Evolutionary conservation across 305 asterid genomes (phyloP).

Genomic region (Caryopteris hybrid): DNA sequence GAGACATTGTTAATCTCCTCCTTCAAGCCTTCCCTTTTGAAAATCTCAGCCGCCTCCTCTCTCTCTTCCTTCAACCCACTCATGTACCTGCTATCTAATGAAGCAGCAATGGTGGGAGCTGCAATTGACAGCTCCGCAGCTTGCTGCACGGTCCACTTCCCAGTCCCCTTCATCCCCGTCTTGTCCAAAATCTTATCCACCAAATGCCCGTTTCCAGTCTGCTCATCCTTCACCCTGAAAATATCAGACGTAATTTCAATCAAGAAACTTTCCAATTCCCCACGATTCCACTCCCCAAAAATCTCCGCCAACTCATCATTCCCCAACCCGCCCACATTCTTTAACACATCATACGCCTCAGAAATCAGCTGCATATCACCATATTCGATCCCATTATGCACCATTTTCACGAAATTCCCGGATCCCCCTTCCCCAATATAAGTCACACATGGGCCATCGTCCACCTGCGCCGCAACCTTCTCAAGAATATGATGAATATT

Average conservation of each 20-base stretch:
- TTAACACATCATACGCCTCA: conserved; percentile 71
- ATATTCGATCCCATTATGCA: conserved; percentile 74
- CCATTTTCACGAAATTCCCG: conserved; percentile 80
- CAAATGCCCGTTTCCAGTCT: conserved; percentile 46
- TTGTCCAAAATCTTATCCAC: conserved; percentile 78
- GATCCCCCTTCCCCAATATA: conserved; percentile 74
- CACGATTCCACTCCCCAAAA: conserved; percentile 62
- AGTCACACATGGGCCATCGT: conserved; percentile 77
- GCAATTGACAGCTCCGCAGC: conserved; percentile 78
- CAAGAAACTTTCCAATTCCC: conserved; percentile 71
- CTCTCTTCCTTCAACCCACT: conserved; percentile 77
- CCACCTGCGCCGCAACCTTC: conserved; percentile 74
- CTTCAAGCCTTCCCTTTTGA: conserved; percentile 46
- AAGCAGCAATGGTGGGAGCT: conserved; percentile 78
- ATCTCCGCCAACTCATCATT: conserved; percentile 56
- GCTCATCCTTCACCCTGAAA: conserved; percentile 51
- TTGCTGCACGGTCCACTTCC: conserved; percentile 88
- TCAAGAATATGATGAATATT: conserved; percentile 52
- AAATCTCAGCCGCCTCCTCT: conserved; percentile 44
- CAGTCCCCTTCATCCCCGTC: conserved; percentile 27
- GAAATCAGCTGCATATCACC: conserved; percentile 87
- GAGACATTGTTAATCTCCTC: conserved; percentile 33
- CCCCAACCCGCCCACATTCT: conserved; percentile 46
- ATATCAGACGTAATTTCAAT: conserved; percentile 69
- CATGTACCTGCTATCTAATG: conserved; percentile 58